phyloP scores from a whole-genome alignment of 306 rosid genomes.

The Ziziphus jujuba region DNA sequence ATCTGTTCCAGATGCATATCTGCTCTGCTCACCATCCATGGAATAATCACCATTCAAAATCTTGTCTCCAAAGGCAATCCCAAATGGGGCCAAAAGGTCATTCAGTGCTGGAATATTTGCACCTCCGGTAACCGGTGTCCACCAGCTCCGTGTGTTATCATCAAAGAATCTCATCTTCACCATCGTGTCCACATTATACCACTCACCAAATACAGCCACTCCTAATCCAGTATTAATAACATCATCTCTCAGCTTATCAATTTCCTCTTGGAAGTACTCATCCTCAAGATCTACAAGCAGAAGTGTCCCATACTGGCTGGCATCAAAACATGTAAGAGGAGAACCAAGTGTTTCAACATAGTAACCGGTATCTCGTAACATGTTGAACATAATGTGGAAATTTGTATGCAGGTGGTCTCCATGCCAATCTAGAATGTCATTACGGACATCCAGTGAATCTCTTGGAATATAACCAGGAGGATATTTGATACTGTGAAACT shows the following conservation, averaged over 20 bases:
- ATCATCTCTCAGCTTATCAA: slow-evolving; percentile 84
- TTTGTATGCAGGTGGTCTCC: slow-evolving; percentile 97
- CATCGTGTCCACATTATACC: slow-evolving; percentile 98
- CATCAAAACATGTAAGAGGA: slow-evolving; percentile 92
- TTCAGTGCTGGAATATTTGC: slow-evolving; percentile 91
- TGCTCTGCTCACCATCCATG: slow-evolving; percentile 86
- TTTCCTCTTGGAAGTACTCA: slow-evolving; percentile 92
- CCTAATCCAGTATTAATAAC: slow-evolving; percentile 88
- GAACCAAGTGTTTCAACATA: slow-evolving; percentile 91
- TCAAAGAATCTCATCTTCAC: slow-evolving; percentile 97
- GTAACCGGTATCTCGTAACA: slow-evolving; percentile 88
- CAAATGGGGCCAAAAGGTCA: slow-evolving; percentile 90
- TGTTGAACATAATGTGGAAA: slow-evolving; percentile 95
- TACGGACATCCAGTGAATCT: slow-evolving; percentile 96
- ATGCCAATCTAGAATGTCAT: slow-evolving; percentile 99
- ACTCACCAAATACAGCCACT: slow-evolving; percentile 85
- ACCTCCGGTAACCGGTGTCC: slow-evolving; percentile 99
- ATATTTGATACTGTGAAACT: slow-evolving; percentile 90
- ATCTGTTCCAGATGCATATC: slow-evolving; percentile 95
- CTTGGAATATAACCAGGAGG: slow-evolving; percentile 99
- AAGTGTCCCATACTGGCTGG: slow-evolving; percentile 89
- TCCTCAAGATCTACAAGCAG: slow-evolving; percentile 96
- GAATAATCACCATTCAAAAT: slow-evolving; percentile 92
- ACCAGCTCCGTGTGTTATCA: slow-evolving; percentile 97
- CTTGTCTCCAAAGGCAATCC: slow-evolving; percentile 95